Conservation (phyloP, 495 filamentous ascomycete species). For the Podospora pseudoanserina region DNA sequence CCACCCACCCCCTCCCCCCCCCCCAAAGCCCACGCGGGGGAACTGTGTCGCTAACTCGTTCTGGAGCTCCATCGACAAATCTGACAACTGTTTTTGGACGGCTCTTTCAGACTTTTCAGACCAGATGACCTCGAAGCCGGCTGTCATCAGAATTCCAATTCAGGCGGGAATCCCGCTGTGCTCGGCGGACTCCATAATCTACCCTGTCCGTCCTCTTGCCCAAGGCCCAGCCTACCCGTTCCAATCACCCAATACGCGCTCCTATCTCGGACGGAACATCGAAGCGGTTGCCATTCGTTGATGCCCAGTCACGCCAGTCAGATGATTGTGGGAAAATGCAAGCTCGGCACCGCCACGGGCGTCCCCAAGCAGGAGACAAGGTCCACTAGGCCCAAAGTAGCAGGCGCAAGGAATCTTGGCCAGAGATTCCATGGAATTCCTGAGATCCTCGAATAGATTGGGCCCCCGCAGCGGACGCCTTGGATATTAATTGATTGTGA, state of each 20-base stretch:
- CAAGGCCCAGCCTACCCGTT: not conserved
- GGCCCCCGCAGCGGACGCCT: not conserved
- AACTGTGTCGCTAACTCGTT: not conserved
- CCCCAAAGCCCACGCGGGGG: not conserved
- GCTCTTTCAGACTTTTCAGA: not conserved
- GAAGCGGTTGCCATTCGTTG: not conserved
- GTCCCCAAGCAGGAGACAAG: not conserved
- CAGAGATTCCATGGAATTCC: constrained; percentile 19
- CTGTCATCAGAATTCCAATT: not conserved
- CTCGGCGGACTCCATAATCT: not conserved
- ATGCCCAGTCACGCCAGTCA: not conserved
- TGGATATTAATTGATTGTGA: constrained; percentile 7
- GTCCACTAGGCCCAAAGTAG: constrained; percentile 19
- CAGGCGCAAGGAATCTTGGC: constrained; percentile 17
- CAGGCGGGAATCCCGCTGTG: not conserved
- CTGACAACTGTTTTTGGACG: not conserved
- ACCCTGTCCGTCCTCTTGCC: not conserved
- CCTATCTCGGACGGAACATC: not conserved
- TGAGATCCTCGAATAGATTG: constrained; percentile 8
- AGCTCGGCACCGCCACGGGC: constrained; percentile 5
- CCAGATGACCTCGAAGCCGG: not conserved
- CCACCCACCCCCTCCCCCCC: not conserved
- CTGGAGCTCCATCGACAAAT: not conserved
- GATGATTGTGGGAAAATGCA: constrained; percentile 11
- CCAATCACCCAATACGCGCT: not conserved